Percentiles rank a stretch among this genome's conserved stretches.
Conservation (phyloP, 2,329 filamentous ascomycete species). For the Botrytis cinerea region DNA sequence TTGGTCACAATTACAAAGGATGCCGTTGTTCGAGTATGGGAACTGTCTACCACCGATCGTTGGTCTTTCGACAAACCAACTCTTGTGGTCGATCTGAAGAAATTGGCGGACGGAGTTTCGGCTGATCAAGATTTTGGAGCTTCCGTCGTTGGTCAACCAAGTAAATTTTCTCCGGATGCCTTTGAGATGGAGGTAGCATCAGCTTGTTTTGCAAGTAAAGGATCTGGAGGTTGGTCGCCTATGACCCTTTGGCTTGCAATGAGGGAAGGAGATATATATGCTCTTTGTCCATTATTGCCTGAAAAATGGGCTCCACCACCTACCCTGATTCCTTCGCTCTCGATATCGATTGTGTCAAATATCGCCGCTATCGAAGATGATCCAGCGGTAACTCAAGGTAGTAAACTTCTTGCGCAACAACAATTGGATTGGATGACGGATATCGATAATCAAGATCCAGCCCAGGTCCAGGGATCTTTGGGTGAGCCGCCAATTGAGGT, state of each 20-base stretch:
- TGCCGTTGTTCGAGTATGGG: conserved; percentile 87
- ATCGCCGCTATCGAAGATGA: conserved; percentile 64
- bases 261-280: conserved; percentile 89
- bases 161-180: conserved; percentile 82
- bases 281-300: conserved; percentile 85
- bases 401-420: conserved; percentile 61
- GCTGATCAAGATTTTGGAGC: conserved; percentile 82
- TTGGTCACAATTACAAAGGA: conserved; percentile 88
- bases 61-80: conserved; percentile 85
- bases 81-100: conserved; percentile 83
- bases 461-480: conserved; percentile 51
- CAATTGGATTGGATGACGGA: conserved; percentile 70
- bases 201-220: conserved; percentile 71
- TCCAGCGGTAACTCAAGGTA: conserved; percentile 52
- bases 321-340: conserved; percentile 77
- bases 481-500: conserved; percentile 56
- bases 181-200: conserved; percentile 94
- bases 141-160: conserved; percentile 71
- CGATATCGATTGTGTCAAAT: conserved; percentile 78
- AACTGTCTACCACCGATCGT: conserved; percentile 78
- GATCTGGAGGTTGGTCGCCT: conserved; percentile 82
- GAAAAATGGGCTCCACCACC: conserved; percentile 79
- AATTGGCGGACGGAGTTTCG: conserved; percentile 80
- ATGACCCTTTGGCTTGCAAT: conserved; percentile 99
- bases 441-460: conserved; percentile 62